Evolutionary conservation across 2,329 filamentous ascomycete genomes (phyloP), one percentile per base, ranked within the genome.

Genomic region (Penicillium sp.): DNA sequence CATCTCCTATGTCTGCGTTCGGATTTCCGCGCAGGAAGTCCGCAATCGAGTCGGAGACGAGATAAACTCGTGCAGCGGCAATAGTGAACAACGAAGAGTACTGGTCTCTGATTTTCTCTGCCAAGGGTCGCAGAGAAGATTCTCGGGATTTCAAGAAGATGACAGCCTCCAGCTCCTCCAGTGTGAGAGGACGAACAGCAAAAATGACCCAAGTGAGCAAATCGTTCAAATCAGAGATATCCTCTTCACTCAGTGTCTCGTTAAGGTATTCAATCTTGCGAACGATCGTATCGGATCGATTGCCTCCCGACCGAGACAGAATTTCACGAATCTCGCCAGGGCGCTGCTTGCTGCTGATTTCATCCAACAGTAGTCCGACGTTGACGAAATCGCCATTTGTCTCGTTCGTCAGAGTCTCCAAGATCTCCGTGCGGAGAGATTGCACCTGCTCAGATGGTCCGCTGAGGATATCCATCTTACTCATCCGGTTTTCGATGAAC

Each of bases 211-310:
- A 68, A 14, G 57, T 59, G 19, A 68, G 51, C 14, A 68, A 28
- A n/a, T 58, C 53, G 24, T 67, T 66, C 13, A 68, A 50, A 24
- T 68, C 65, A 24, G 62, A 59, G 28, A 68, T 64, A 52, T 68
- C 64, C 14, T 67, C 64, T 5, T 64, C 54, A 29, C 59, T 61
- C 2, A 67, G 59, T 7, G 62, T 62, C 13, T 62, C 58, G 34
- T 64, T 67, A 1, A 66, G 52, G 8, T 33, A 48, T 3, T 61
- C 39, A 26, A 43, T 28, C 39, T 43, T 43, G 23, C 39, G 24
- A 29, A 43, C 58, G 34, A 67, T 66, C 3, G 61, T 65, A 52
- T 61, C 62, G n/a, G 58, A 56, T 36, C 62, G 58, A 29, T 65
- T 62, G 14, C 58, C 64, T n/a, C 60, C 62, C 1, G 62, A 63